Conservation (phyloP, 495 filamentous ascomycete genomes). For the Penicillium simplicissimum region DNA sequence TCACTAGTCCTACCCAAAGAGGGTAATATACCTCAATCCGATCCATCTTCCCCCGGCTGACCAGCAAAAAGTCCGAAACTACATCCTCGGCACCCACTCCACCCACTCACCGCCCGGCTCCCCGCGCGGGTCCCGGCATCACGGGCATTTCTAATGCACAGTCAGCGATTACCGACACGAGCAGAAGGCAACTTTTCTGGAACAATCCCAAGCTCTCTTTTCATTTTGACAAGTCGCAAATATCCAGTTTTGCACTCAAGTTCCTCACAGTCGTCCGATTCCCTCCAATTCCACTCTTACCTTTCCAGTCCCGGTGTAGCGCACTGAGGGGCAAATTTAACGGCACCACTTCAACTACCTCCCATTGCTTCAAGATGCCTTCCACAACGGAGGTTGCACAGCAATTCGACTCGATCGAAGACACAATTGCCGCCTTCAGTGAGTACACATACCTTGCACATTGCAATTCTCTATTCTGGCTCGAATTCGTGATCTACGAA, state of each 20-base stretch:
- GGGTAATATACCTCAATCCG: neutral
- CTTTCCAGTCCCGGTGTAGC: constrained; percentile 9
- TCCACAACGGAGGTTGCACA: constrained; percentile 35
- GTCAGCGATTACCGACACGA: constrained; percentile 27
- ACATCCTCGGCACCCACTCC: neutral
- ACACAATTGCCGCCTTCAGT: constrained; percentile 84
- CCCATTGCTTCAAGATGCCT: constrained; percentile 32
- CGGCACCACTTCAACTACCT: neutral
- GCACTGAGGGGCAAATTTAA: constrained; percentile 29
- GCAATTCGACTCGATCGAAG: constrained; percentile 81
- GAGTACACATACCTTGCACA: constrained; percentile 31
- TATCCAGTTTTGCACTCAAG: neutral
- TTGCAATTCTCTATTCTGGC: neutral
- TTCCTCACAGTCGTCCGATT: neutral
- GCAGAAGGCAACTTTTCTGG: constrained; percentile 14
- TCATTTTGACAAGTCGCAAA: neutral
- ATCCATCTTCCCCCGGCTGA: neutral
- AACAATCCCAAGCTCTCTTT: constrained; percentile 9
- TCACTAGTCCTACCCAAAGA: neutral
- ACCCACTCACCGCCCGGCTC: constrained; percentile 25
- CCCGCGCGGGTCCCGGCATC: constrained; percentile 26
- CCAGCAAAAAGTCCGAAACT: neutral
- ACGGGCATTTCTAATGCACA: constrained; percentile 34
- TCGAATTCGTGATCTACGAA: neutral
- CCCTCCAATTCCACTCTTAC: neutral